Evolutionary conservation across 768 basidiomycete genomes (phyloP).

Genomic region (Trametes sanguinea): DNA sequence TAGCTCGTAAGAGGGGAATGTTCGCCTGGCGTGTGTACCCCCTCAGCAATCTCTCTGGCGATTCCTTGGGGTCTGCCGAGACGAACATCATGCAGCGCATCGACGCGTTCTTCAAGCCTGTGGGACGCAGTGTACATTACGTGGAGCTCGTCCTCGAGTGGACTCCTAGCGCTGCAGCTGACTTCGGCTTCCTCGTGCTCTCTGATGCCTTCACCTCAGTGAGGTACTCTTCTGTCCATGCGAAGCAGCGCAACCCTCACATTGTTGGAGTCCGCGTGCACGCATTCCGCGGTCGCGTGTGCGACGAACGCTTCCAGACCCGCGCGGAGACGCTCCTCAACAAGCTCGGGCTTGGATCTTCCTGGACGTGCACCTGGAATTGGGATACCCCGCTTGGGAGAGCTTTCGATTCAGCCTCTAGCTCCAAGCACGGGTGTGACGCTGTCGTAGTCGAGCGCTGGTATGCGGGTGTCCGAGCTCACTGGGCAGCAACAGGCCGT

Average conservation of each 20-base stretch:
- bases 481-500: not conserved
- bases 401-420: not conserved
- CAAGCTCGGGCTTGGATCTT: not conserved
- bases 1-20: not conserved
- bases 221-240: not conserved
- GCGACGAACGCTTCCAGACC: not conserved
- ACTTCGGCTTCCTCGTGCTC: not conserved
- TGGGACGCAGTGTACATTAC: not conserved
- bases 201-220: not conserved
- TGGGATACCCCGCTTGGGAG: not conserved
- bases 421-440: not conserved
- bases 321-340: not conserved
- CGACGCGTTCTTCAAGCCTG: not conserved
- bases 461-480: not conserved
- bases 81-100: not conserved
- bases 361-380: not conserved
- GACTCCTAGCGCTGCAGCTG: not conserved
- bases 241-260: not conserved
- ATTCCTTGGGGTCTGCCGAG: not conserved
- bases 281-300: not conserved
- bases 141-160: constrained; percentile 1
- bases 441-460: not conserved
- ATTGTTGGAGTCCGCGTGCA: not conserved
- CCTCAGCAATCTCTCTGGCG: not conserved
- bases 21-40: constrained; percentile 4